These are phyloP conservation scores for Kandelia obovata DNA, from an alignment of 345 rosid species.

Conservation along the genomic window DNA sequence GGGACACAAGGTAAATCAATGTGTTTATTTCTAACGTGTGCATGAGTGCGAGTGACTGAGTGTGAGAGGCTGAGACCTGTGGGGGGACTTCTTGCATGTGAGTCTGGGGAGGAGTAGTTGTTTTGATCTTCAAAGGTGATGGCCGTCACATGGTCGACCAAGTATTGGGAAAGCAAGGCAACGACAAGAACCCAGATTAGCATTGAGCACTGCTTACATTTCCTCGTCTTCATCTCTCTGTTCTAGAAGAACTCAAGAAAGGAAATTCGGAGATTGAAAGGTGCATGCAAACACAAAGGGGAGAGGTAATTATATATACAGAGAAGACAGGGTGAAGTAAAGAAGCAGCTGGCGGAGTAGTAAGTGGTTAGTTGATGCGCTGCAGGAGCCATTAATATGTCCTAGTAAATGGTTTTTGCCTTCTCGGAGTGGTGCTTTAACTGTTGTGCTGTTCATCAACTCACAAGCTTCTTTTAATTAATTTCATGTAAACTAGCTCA, in stretches of 20 bases:
- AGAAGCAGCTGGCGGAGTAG: constrained; percentile 62
- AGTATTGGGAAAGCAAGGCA: constrained; percentile 44
- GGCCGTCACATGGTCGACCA: constrained; percentile 40
- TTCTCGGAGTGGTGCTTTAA: neutral
- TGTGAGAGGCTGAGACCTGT: constrained; percentile 18
- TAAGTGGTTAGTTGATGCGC: constrained; percentile 67
- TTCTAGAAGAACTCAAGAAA: neutral
- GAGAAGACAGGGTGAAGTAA: constrained; percentile 41
- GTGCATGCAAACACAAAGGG: constrained; percentile 14
- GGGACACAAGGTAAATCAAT: neutral
- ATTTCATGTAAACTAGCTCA: too few species aligned
- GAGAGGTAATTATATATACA: constrained; percentile 23
- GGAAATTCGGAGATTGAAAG: constrained; percentile 13
- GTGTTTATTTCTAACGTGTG: neutral
- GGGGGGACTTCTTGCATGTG: constrained; percentile 52
- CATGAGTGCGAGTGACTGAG: neutral
- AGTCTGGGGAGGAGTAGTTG: constrained; percentile 68
- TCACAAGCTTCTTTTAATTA: too few species aligned
- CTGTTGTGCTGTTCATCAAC: neutral
- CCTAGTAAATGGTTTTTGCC: constrained; percentile 15
- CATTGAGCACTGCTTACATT: constrained; percentile 20
- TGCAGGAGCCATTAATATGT: constrained; percentile 63
- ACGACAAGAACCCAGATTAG: constrained; percentile 37
- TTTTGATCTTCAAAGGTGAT: constrained; percentile 47
- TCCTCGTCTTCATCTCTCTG: constrained; percentile 34